Evolutionary conservation across 2,329 filamentous ascomycete genomes (phyloP), one percentile per base, ranked within the genome.

Genomic region (Pyrenophora seminiperda): DNA sequence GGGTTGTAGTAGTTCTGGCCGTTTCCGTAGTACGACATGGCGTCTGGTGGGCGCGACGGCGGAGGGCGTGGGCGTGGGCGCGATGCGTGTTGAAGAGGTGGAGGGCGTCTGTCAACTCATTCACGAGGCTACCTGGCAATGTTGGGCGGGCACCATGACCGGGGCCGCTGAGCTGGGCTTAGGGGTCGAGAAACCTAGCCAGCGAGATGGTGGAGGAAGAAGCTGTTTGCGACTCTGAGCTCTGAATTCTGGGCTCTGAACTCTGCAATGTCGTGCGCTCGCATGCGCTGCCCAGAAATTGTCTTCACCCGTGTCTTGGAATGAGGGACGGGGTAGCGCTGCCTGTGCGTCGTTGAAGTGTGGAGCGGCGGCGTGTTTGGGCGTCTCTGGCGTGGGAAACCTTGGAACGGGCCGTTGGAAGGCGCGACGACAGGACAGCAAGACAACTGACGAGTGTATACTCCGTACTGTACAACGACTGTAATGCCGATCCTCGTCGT

Each of bases 11-110:
- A 76, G 62, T 77, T 79, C 57, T 79, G 73, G 54, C 81, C 79
- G 68, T 81, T 80, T 52, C 78, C 78, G 67, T 84, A 80, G 68
- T 83, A 79, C 58, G 82, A 79, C 82, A 84, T 84, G 66, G 53
- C 62, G 65, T 41, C 47, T 47, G 46, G 47, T 41, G 50, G 18
- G 46, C 44, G 61, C 41, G 49, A 45, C 34, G 52, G 22, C 22
- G 38, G n/a, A n/a, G n/a, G n/a, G 46, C 50, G 47, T 50, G 36
- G 51, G 52, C 47, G 56, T 55, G 53, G 51, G 54, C 52, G 56
- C 59, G 53, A 53, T 56, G 54, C 44, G 49, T 33, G 46, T 43
- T 36, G 47, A 50, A 41, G 58, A 52, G 49, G 58, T 63, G 53
- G 51, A 42, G 47, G 54, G 62, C 60, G 65, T 68, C 66, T 62